Evolutionary conservation across 768 basidiomycete genomes (phyloP).

Genomic region (Kwoniella newhampshirensis): DNA sequence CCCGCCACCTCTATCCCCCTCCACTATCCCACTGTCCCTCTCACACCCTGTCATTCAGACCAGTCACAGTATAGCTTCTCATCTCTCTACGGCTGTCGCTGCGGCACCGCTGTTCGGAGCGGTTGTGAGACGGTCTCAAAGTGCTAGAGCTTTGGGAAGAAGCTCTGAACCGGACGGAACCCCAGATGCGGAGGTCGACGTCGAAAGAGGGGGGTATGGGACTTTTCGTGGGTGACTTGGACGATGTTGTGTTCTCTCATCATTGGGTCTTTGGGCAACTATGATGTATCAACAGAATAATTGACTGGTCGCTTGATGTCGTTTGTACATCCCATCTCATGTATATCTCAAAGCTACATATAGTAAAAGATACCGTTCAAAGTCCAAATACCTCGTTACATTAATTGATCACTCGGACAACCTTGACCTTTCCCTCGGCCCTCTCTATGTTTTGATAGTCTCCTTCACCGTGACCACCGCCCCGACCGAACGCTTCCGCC

Average conservation of each 20-base stretch:
- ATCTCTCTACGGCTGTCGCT: slow-evolving; percentile 1
- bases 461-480: slow-evolving; percentile 19
- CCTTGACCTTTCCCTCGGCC: slow-evolving; percentile 7
- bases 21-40: slow-evolving; percentile 18
- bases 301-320: too few species aligned
- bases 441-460: neutral
- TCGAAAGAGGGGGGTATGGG: slow-evolving; percentile 17
- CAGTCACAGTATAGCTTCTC: neutral
- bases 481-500: slow-evolving; percentile 38
- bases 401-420: slow-evolving; percentile 41
- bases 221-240: slow-evolving; percentile 17
- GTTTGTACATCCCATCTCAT: too few species aligned
- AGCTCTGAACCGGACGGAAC: slow-evolving; percentile 17
- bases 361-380: too few species aligned
- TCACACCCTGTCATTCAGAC: neutral
- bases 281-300: too few species aligned
- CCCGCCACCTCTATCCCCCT: slow-evolving; percentile 32
- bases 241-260: neutral
- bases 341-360: neutral
- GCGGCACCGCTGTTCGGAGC: slow-evolving; percentile 21
- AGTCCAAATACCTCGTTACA: neutral
- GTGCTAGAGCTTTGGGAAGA: slow-evolving; percentile 35
- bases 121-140: slow-evolving; percentile 26
- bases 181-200: neutral
- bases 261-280: too few species aligned